Conservation (phyloP, 2,329 filamentous ascomycete species). For the Penicillium freii region DNA sequence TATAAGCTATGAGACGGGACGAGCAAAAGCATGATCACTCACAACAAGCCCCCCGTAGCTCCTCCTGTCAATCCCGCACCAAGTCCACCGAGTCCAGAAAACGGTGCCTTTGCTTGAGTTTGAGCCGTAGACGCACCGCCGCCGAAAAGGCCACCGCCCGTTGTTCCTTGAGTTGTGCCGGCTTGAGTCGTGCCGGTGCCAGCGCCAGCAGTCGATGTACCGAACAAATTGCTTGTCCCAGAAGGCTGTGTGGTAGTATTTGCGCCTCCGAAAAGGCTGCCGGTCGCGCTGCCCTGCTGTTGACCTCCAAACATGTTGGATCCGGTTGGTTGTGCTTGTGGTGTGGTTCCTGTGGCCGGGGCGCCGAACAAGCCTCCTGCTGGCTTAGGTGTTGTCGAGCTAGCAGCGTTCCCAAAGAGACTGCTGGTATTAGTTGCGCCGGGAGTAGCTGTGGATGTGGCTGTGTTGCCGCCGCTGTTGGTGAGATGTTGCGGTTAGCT, state of each 20-base stretch:
- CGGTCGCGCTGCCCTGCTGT: slow-evolving; percentile 29
- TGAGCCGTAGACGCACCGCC: slow-evolving; percentile 27
- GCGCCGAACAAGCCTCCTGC: slow-evolving; percentile 35
- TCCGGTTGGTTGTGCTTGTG: slow-evolving; percentile 31
- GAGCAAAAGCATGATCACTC: neutral
- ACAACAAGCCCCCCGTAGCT: slow-evolving; percentile 1
- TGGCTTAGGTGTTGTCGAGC: slow-evolving; percentile 32
- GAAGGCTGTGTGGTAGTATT: slow-evolving; percentile 31
- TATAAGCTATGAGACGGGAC: neutral
- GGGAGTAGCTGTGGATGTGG: slow-evolving; percentile 28
- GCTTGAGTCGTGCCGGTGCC: slow-evolving; percentile 6
- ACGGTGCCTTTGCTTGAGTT: slow-evolving; percentile 36
- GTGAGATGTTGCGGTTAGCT: slow-evolving; percentile 18
- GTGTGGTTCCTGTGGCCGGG: slow-evolving; percentile 25
- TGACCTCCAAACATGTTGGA: slow-evolving; percentile 36
- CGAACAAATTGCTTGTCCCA: slow-evolving; percentile 33
- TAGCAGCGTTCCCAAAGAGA: slow-evolving; percentile 31
- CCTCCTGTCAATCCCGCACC: neutral
- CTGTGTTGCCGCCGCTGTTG: slow-evolving; percentile 25
- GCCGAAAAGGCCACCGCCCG: slow-evolving; percentile 13
- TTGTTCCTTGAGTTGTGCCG: slow-evolving; percentile 10
- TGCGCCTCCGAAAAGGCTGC: slow-evolving; percentile 32
- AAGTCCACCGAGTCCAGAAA: slow-evolving; percentile 16
- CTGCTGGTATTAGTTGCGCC: slow-evolving; percentile 29
- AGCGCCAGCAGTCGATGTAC: slow-evolving; percentile 19